A percentile compares a stretch with the other conserved stretches of the same genome.
phyloP scores from a whole-genome alignment of 2,329 filamentous ascomycete species.

The Apiospora marii region DNA sequence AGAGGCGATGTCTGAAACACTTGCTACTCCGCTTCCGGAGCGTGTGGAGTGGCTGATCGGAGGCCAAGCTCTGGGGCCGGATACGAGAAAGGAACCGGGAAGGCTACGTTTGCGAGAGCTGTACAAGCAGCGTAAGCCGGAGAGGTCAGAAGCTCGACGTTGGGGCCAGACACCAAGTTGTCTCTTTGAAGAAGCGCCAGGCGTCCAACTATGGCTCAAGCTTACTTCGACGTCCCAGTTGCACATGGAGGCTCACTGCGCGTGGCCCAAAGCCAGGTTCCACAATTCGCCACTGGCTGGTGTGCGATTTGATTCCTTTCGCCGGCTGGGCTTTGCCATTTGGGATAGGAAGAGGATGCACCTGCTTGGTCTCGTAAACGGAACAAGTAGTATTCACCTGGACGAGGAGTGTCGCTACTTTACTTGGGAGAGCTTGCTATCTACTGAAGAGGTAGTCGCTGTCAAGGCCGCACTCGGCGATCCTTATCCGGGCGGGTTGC shows the following conservation, averaged over 20 bases:
- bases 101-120: slow-evolving; percentile 1
- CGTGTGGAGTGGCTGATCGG: slow-evolving; percentile 2
- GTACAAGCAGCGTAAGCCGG: neutral
- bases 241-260: neutral
- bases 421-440: no score
- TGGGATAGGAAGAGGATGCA: no score
- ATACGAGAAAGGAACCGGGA: slow-evolving; percentile 6
- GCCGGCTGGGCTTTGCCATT: neutral
- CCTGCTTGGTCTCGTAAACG: no score
- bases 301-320: slow-evolving; percentile 7
- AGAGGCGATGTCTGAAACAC: neutral
- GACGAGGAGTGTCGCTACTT: no score
- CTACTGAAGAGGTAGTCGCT: no score
- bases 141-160: neutral
- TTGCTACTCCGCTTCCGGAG: slow-evolving; percentile 1
- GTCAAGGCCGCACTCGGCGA: no score
- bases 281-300: neutral
- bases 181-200: slow-evolving; percentile 11
- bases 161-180: slow-evolving; percentile 5
- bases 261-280: neutral
- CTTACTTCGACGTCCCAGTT: slow-evolving; percentile 2
- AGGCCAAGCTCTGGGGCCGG: neutral
- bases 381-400: no score
- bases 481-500: no score
- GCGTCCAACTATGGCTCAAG: neutral